Conservation (phyloP, 208 protist genomes). For the Plasmodiophora brassicae region DNA sequence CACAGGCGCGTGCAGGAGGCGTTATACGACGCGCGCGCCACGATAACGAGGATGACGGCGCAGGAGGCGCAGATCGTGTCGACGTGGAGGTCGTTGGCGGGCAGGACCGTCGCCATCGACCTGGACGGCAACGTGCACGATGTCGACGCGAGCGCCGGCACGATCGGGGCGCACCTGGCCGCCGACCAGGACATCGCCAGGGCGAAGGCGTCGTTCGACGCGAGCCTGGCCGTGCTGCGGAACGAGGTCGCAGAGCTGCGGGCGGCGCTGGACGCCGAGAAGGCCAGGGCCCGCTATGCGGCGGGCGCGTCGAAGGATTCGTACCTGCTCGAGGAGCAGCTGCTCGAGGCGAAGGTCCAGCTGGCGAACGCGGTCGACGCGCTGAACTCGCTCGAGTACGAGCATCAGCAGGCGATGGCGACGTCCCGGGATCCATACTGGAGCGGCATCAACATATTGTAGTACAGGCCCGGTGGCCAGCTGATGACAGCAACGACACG, state of each 20-base stretch:
- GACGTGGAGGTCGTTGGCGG: neutral
- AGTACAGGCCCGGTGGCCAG: no score
- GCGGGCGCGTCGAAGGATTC: neutral
- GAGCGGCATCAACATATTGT: no score
- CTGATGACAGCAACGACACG: no score
- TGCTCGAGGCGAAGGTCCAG: conserved; percentile 6
- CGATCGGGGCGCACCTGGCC: neutral
- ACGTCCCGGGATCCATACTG: no score
- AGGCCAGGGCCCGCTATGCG: neutral
- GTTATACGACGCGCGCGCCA: no score
- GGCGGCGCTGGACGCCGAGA: neutral
- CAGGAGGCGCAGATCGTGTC: neutral
- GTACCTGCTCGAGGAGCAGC: neutral
- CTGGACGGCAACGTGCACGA: neutral
- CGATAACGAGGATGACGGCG: no score
- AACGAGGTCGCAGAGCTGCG: neutral
- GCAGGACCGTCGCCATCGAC: neutral
- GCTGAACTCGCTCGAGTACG: neutral
- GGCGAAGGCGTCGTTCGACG: neutral
- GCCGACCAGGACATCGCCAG: neutral
- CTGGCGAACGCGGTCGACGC: neutral
- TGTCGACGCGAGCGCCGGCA: neutral
- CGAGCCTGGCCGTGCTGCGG: neutral
- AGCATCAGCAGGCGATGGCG: neutral
- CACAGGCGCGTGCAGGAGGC: no score